Evolutionary conservation across 345 rosid genomes (phyloP).

Genomic region (Diplotaxis tenuifolia): DNA sequence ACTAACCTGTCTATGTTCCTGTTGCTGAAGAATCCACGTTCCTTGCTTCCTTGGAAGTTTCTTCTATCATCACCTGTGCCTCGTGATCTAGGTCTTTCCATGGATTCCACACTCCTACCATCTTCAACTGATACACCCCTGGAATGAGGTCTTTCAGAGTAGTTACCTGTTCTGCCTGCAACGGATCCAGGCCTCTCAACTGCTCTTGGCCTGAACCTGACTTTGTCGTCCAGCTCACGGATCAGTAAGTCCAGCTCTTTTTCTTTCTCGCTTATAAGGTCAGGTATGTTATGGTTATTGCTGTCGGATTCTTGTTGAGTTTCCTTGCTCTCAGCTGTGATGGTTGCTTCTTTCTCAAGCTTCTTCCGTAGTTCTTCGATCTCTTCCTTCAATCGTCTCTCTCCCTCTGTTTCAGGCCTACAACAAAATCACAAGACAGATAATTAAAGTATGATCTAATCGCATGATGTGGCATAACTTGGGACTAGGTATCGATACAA

Average conservation of each 20-base stretch:
- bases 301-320: slow-evolving; percentile 39
- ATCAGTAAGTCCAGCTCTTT: slow-evolving; percentile 58
- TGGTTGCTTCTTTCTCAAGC: slow-evolving; percentile 43
- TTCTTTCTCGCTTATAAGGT: slow-evolving; percentile 57
- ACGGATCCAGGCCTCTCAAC: slow-evolving; percentile 63
- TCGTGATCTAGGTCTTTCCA: slow-evolving; percentile 78
- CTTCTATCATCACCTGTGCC: slow-evolving; percentile 76
- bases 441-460: not conserved
- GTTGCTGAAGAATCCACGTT: slow-evolving; percentile 70
- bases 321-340: slow-evolving; percentile 38
- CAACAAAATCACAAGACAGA: slow-evolving; percentile 19
- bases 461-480: too few relatives aligned
- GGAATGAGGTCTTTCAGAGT: slow-evolving; percentile 80
- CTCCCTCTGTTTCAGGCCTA: slow-evolving; percentile 91
- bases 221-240: slow-evolving; percentile 73
- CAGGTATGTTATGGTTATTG: slow-evolving; percentile 38
- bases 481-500: not conserved
- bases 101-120: slow-evolving; percentile 59
- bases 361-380: slow-evolving; percentile 54
- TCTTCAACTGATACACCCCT: slow-evolving; percentile 74
- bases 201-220: slow-evolving; percentile 74
- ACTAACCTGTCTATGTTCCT: slow-evolving; percentile 72
- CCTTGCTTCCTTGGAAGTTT: slow-evolving; percentile 75
- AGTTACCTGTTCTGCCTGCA: slow-evolving; percentile 58
- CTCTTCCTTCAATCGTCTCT: slow-evolving; percentile 66